phyloP scores from a whole-genome alignment of 2,329 filamentous ascomycete genomes.

The Pseudocercospora vitis region DNA sequence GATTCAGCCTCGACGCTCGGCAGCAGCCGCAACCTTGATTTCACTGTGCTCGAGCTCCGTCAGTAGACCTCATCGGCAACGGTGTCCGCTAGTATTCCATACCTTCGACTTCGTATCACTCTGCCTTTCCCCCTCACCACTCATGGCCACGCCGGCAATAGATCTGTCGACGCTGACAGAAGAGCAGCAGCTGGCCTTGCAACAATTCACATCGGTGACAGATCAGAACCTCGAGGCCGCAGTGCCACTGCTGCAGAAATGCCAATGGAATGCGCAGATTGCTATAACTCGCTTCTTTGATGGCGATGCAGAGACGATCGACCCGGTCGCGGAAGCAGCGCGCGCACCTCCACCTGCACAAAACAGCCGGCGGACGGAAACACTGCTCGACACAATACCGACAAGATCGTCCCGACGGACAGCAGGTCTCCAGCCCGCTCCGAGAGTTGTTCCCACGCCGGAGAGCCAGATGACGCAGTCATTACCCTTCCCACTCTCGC shows the following conservation, averaged over 20 bases:
- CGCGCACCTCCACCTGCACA: constrained; percentile 64
- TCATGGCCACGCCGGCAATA: constrained; percentile 31
- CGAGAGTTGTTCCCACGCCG: constrained; percentile 77
- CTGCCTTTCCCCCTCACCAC: constrained; percentile 40
- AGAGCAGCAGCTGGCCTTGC: constrained; percentile 77
- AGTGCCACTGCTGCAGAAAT: constrained; percentile 74
- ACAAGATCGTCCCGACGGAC: constrained; percentile 34
- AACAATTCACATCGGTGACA: constrained; percentile 86
- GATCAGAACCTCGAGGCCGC: constrained; percentile 76
- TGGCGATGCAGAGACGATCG: constrained; percentile 84
- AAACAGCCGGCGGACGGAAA: constrained; percentile 67
- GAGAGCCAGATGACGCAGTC: constrained; percentile 64
- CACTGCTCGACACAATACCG: constrained; percentile 59
- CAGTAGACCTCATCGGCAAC: neutral
- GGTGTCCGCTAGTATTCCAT: neutral
- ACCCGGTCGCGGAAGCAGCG: constrained; percentile 75
- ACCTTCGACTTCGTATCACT: neutral
- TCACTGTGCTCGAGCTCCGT: neutral
- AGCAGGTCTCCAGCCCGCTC: constrained; percentile 65
- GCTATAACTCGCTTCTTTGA: constrained; percentile 98
- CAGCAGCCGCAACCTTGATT: constrained; percentile 8
- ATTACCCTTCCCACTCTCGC: constrained; percentile 71
- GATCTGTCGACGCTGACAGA: constrained; percentile 71
- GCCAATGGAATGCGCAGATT: constrained; percentile 97
- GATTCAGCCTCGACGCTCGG: constrained; percentile 7